Percentiles rank a stretch among this genome's conserved stretches.
These are phyloP conservation scores for Heritiera littoralis DNA, from an alignment of 345 rosid genomes.

Conservation along the genomic window DNA sequence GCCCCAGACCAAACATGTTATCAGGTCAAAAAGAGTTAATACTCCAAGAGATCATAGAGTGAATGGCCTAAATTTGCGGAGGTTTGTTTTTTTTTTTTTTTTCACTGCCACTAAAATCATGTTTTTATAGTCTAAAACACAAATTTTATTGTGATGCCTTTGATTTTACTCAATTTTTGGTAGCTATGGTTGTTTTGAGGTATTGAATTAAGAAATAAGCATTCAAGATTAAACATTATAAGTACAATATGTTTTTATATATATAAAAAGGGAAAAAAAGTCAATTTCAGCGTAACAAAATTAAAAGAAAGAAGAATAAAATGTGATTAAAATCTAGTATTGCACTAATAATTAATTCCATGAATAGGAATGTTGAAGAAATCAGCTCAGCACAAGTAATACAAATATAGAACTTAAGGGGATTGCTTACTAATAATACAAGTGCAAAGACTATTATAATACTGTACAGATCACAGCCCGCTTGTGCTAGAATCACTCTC, in stretches of 20 bases:
- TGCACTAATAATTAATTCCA: not conserved
- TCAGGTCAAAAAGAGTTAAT: no score
- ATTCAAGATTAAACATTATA: no score
- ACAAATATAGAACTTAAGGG: conserved; percentile 17
- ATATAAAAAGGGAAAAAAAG: not conserved
- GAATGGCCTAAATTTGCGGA: no score
- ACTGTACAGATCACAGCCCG: conserved; percentile 51
- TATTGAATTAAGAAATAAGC: no score
- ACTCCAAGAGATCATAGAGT: no score
- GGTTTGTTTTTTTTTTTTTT: no score
- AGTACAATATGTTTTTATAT: no score
- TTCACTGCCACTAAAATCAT: no score
- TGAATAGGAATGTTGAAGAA: not conserved
- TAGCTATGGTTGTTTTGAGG: no score
- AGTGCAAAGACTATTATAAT: conserved; percentile 24
- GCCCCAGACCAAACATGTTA: no score
- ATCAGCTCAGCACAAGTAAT: conserved; percentile 9
- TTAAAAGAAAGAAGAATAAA: not conserved
- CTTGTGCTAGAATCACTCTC: conserved; percentile 47
- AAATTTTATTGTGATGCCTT: not conserved
- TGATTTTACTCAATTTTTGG: no score
- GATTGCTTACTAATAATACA: conserved; percentile 10
- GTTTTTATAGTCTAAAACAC: no score
- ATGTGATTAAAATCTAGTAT: not conserved
- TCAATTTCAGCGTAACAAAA: not conserved